Conservation (phyloP, 177 flowering plant genomes). For the Vitis hybrid region DNA sequence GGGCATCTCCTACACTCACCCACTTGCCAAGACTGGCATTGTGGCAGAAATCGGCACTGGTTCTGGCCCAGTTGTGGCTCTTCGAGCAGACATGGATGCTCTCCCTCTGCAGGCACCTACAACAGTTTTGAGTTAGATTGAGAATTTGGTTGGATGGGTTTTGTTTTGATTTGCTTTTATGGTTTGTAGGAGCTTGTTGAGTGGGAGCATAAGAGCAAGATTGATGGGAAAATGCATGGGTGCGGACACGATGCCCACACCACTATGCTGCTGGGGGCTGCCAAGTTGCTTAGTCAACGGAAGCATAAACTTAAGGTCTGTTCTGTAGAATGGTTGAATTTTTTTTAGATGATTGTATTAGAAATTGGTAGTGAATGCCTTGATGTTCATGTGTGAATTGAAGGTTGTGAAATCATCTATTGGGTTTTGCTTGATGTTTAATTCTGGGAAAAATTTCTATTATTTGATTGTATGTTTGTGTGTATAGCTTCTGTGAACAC, state of each 20-base stretch:
- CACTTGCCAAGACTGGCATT: slow-evolving; percentile 68
- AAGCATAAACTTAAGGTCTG: slow-evolving; percentile 63
- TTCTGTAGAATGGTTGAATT: background rate
- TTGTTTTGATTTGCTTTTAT: background rate
- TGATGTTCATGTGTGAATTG: too few relatives aligned
- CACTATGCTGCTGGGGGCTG: slow-evolving; percentile 92
- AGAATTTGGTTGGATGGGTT: too few relatives aligned
- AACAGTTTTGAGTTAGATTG: too few relatives aligned
- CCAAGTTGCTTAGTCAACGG: slow-evolving; percentile 69
- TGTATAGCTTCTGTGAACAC: too few relatives aligned
- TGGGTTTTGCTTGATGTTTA: too few relatives aligned
- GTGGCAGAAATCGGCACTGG: slow-evolving; percentile 78
- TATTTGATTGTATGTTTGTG: too few relatives aligned
- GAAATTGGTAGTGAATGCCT: background rate
- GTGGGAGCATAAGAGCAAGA: slow-evolving; percentile 86
- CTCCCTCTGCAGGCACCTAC: slow-evolving; percentile 69
- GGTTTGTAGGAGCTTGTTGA: slow-evolving; percentile 69
- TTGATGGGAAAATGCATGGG: slow-evolving; percentile 81
- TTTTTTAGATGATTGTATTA: background rate
- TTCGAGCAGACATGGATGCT: slow-evolving; percentile 94
- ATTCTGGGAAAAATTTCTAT: too few relatives aligned
- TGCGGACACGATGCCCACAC: slow-evolving; percentile 92
- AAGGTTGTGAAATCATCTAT: too few relatives aligned
- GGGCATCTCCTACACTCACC: slow-evolving; percentile 57
- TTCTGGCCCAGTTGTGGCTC: slow-evolving; percentile 65